Evolutionary conservation across 306 rosid species (phyloP).

Genomic region (Vigna reflexopilosa): DNA sequence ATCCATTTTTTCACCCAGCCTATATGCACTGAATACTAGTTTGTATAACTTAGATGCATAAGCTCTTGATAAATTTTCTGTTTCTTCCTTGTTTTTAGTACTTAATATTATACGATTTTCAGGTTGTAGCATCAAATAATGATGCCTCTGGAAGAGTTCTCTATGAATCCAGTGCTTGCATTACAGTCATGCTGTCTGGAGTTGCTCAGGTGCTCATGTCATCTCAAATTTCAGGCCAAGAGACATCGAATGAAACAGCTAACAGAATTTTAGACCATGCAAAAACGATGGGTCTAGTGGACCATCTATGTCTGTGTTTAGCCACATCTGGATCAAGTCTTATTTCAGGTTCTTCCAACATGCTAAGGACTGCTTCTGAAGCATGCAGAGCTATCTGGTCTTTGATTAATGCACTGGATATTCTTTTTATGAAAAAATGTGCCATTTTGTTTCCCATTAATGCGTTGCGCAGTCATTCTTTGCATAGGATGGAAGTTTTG

Average conservation of each 20-base stretch:
- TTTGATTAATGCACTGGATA: slow-evolving; percentile 74
- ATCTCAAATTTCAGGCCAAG: slow-evolving; percentile 60
- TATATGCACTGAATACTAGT: too few relatives aligned
- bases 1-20: too few relatives aligned
- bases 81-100: slow-evolving; percentile 39
- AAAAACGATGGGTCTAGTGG: slow-evolving; percentile 81
- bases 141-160: slow-evolving; percentile 80
- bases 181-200: slow-evolving; percentile 74
- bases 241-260: slow-evolving; percentile 53
- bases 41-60: slow-evolving; percentile 6
- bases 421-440: slow-evolving; percentile 57
- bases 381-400: slow-evolving; percentile 89
- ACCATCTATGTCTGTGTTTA: slow-evolving; percentile 80
- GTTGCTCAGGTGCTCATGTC: slow-evolving; percentile 67
- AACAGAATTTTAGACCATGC: slow-evolving; percentile 80
- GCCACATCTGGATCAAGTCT: slow-evolving; percentile 84
- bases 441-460: slow-evolving; percentile 70
- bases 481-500: slow-evolving; percentile 55
- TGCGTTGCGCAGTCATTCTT: slow-evolving; percentile 64
- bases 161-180: slow-evolving; percentile 79
- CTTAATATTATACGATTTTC: slow-evolving; percentile 49
- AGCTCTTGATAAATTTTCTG: slow-evolving; percentile 14
- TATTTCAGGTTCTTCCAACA: slow-evolving; percentile 82
- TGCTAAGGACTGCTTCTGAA: slow-evolving; percentile 89
- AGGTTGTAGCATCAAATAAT: slow-evolving; percentile 72